Percentiles rank a stretch among this genome's conserved stretches.
phyloP scores from a whole-genome alignment of 75 land plant species.

The Sequoia sempervirens region DNA sequence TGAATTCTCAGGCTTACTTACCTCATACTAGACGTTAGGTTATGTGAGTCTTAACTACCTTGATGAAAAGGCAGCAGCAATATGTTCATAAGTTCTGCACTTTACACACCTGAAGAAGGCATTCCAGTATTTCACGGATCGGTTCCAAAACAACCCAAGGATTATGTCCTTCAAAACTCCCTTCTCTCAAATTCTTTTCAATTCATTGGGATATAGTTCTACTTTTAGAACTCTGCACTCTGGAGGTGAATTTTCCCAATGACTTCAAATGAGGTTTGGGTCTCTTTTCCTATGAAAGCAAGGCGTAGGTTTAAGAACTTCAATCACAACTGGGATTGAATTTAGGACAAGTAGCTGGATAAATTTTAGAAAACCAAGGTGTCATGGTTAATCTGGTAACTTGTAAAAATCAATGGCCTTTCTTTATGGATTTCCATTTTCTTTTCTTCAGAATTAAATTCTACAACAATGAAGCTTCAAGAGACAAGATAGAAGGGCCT shows the following conservation, averaged over 20 bases:
- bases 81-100: background rate
- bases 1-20: background rate
- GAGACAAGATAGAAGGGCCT: background rate
- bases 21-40: background rate
- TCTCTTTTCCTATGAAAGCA: background rate
- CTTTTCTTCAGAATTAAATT: background rate
- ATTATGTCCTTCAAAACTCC: background rate
- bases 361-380: background rate
- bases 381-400: background rate
- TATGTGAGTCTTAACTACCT: background rate
- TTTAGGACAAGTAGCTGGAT: background rate
- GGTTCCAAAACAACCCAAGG: background rate
- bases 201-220: background rate
- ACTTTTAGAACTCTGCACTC: background rate
- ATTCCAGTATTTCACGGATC: background rate
- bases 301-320: background rate
- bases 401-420: background rate
- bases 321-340: background rate
- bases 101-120: background rate
- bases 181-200: background rate
- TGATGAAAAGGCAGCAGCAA: background rate
- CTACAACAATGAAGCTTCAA: background rate
- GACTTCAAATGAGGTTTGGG: background rate
- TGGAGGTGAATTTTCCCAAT: background rate
- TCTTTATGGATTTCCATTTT: background rate